Conservation (phyloP, 768 basidiomycete species). For the Suillus fuscotomentosus region DNA sequence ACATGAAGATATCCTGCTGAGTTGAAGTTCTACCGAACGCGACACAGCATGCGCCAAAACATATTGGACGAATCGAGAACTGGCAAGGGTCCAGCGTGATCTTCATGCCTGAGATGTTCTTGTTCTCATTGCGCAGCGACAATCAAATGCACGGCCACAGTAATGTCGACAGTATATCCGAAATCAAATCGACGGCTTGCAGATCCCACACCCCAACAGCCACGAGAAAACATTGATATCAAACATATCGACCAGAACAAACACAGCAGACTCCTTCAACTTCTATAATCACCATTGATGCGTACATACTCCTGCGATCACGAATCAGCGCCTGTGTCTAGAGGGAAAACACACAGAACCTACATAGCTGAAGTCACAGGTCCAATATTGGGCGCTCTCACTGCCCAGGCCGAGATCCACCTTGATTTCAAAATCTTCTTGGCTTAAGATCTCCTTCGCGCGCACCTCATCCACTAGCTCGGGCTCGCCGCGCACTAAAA, state of each 20-base stretch:
- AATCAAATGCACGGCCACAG: not conserved
- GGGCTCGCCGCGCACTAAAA: slow-evolving; percentile 94
- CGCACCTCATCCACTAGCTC: slow-evolving; percentile 82
- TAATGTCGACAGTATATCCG: not conserved
- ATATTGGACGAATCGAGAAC: not conserved
- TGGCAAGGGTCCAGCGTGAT: not conserved
- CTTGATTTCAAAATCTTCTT: slow-evolving; percentile 82
- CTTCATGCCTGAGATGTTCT: not conserved
- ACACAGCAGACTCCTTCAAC: slow-evolving; percentile 31
- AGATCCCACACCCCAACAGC: not conserved
- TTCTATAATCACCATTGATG: slow-evolving; percentile 91
- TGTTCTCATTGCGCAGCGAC: not conserved
- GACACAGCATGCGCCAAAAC: not conserved
- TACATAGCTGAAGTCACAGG: slow-evolving; percentile 97
- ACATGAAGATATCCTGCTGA: not conserved
- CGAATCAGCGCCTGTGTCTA: not conserved
- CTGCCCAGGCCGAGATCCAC: slow-evolving; percentile 79
- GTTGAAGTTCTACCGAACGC: not conserved
- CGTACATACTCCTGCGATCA: slow-evolving; percentile 81
- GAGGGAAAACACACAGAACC: slow-evolving; percentile 32
- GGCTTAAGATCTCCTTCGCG: slow-evolving; percentile 77
- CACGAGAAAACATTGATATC: not conserved
- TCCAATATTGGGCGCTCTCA: slow-evolving; percentile 88
- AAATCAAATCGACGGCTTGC: not conserved
- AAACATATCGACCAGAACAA: not conserved